Base-by-base conservation (phyloP, 371 early-diverging fungal genomes). In the Zychaea mexicana region DNA sequence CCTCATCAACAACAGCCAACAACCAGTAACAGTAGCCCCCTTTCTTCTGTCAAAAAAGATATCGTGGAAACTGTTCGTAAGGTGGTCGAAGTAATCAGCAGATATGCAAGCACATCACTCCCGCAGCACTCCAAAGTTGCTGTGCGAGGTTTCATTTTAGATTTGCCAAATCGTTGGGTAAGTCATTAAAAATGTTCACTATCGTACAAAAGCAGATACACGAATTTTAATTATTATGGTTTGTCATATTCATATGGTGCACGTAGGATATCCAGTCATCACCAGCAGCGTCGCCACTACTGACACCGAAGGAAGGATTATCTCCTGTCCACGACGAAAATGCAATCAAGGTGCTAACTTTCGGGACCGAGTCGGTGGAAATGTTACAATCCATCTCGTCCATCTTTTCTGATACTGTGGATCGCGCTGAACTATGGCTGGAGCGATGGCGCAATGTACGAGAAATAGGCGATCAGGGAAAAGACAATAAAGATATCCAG, bases 121-220 rank as follows among this genome's bases (percentile, higher is more conserved):
- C 94, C 95, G 2, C 89, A 87, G n/a, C 91, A 91, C 45, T 93
- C 95, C n/a, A 83, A 91, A 63, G 73, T 83, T 57, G 85, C 83
- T 26, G 96, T 97, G 3, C 86, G 95, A 19, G 87, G 83, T n/a
- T 90, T 96, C 63, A 95, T 97, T 52, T 75, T 97, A 22, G 82
- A 83, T 13, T 78, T 97, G 62, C 97, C 97, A 3, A 78, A 82
- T 12, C 82, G 94, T 65, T 94, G 94, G 95, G 89, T 85, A 42
- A 73, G 68, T 10, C 5, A 19, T 10, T 45, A 45, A 17, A 45
- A 10, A 45, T 17, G 4, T 12, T 19, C 45, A 45, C 9, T 52
- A 33, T 21, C 27, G 53, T 8, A 28, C 2, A 28, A 8, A 15
- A 32, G 9, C 17, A 31, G 10, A 38, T 46, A 24, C 49, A n/a